phyloP scores from a whole-genome alignment of 2,329 filamentous ascomycete genomes.

The Aurifilum marmelostoma region DNA sequence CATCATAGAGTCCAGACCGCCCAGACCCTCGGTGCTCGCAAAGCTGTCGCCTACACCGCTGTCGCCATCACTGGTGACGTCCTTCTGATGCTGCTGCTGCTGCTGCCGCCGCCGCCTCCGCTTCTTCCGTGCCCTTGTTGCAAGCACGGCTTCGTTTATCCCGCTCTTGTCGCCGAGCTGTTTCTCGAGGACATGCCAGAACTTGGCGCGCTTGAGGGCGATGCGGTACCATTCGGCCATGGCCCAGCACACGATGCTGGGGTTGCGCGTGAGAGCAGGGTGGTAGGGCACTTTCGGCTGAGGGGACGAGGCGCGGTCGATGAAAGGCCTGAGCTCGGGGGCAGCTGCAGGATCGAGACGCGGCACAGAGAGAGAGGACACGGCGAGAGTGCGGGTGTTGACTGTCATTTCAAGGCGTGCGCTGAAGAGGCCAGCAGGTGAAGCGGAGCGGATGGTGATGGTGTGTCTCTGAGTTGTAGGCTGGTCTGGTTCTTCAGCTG shows the following conservation, averaged over 20 bases:
- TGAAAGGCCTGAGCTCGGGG: conserved; percentile 59
- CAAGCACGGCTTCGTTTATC: conserved; percentile 37
- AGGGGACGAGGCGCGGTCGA: conserved; percentile 45
- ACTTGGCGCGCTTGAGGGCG: conserved; percentile 61
- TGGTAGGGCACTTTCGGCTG: conserved; percentile 32
- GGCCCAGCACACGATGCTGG: conserved; percentile 66
- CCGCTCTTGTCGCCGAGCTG: conserved; percentile 47
- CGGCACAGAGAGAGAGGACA: conserved; percentile 57
- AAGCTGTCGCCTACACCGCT: conserved; percentile 28
- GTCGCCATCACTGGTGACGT: conserved; percentile 27
- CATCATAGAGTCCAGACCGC: conserved; percentile 10
- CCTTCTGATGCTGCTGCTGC: conserved; percentile 30
- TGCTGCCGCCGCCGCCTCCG: conserved; percentile 29
- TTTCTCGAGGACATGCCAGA: conserved; percentile 61
- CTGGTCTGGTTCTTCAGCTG: conserved; percentile 32
- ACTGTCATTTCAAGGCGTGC: conserved; percentile 62
- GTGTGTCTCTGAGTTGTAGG: conserved; percentile 56
- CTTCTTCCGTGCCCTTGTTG: conserved; percentile 36
- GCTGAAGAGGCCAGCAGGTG: conserved; percentile 58
- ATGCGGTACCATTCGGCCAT: conserved; percentile 70
- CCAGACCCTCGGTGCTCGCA: conserved; percentile 20
- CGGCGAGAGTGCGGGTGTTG: conserved; percentile 53
- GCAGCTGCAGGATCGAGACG: conserved; percentile 61
- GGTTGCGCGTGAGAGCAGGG: conserved; percentile 57
- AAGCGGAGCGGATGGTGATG: conserved; percentile 54